Conservation (phyloP, 148 eudicot genomes). For the Chenopodium formosanum region DNA sequence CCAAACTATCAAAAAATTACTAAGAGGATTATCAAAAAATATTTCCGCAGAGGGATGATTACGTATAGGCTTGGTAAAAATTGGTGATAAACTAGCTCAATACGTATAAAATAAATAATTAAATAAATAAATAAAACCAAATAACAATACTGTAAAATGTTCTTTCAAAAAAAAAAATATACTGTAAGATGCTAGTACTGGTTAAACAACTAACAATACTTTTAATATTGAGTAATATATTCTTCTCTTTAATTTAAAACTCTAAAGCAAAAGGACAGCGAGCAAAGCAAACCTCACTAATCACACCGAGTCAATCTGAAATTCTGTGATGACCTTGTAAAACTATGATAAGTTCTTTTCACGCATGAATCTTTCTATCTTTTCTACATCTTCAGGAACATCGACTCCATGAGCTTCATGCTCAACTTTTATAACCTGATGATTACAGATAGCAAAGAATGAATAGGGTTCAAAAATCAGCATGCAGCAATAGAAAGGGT, state of each 20-base stretch:
- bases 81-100: no score
- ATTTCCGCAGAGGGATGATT: no score
- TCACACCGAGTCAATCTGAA: conserved; percentile 2
- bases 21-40: no score
- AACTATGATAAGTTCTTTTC: conserved; percentile 58
- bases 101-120: no score
- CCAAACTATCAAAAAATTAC: no score
- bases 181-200: no score
- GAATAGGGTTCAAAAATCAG: neutral
- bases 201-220: no score
- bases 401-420: conserved; percentile 89
- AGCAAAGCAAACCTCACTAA: neutral
- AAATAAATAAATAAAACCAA: no score
- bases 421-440: conserved; percentile 80
- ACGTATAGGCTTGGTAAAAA: no score
- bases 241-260: neutral
- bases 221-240: neutral
- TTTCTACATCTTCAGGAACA: conserved; percentile 71
- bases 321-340: neutral
- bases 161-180: no score
- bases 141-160: no score
- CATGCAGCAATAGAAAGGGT: neutral
- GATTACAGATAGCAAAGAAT: neutral
- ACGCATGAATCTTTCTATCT: conserved; percentile 69
- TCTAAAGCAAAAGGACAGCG: neutral